Evolutionary conservation across 805 yeast species (phyloP), one percentile per base, ranked within the genome.

Genomic region (Wickerhamiella kazuoi): DNA sequence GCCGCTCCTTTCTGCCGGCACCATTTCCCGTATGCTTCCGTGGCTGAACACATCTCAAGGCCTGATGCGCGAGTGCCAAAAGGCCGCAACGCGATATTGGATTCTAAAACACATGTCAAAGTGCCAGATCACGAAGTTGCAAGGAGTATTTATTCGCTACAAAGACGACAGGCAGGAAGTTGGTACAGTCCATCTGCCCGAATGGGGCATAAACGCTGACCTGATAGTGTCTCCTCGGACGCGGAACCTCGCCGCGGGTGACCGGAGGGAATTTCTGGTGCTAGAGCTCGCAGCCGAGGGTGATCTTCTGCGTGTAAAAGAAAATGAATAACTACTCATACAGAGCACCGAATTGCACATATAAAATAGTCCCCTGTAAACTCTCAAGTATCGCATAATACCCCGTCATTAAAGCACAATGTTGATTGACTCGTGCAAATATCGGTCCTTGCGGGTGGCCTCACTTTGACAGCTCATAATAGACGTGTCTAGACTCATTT

Each of bases 21-120:
- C 32, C 8, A 28, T 40, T 9, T n/a, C 21, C 24, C 26, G 20
- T 11, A 35, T 36, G 39, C 28, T 36, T 13, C 42, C 42, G 13
- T 40, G 42, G 42, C 33, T 40, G 15, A 13, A 34, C 6, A 30
- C 42, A 1, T 20, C 32, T 18, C 39, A 35, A 19, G 14, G 26
- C 8, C 33, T 40, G 3, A 20, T 28, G 16, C 35, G 32, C 20
- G 16, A 18, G 2, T 40, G 33, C 21, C 42, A 40, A 24, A 26
- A 19, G 4, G 35, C 26, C 21, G 26, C 19, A 2, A 32, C 24
- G 4, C 23, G 39, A 16, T 40, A 21, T 21, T 36, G 31, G 29
- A 24, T 16, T 8, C 34, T 36, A 4, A 35, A 32, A 18, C 26
- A 36, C 34, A n/a, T 40, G 17, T 21, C 28, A 21, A 3, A 29